Conservation (phyloP, 441 rosid species). For the Arabidopsis hybrid region DNA sequence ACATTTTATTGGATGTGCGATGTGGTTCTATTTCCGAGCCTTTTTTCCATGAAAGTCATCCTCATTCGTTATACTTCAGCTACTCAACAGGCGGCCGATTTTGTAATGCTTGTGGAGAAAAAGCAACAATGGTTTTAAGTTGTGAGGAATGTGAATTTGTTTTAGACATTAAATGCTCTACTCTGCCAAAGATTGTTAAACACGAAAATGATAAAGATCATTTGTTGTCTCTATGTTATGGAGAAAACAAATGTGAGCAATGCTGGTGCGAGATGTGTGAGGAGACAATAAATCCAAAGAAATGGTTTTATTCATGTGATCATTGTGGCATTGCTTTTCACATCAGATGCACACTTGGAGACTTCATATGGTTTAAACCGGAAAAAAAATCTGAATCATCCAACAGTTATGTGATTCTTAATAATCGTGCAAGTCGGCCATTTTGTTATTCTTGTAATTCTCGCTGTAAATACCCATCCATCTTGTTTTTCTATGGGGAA, state of each 20-base stretch:
- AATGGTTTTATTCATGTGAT: constrained; percentile 35
- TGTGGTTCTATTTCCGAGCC: no score
- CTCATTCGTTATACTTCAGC: constrained; percentile 11
- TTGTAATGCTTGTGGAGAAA: constrained; percentile 29
- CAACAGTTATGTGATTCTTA: not conserved
- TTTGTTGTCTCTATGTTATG: constrained; percentile 11
- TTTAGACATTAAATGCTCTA: constrained; percentile 29
- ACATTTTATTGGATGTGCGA: no score
- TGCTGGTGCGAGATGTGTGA: constrained; percentile 38
- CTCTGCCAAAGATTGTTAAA: constrained; percentile 19
- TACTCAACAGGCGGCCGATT: not conserved
- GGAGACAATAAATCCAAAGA: constrained; percentile 3
- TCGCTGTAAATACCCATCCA: not conserved
- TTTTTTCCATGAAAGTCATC: constrained; percentile 15
- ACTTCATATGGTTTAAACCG: not conserved
- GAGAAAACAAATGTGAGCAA: not conserved
- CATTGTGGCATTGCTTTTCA: constrained; percentile 28
- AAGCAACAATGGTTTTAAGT: not conserved
- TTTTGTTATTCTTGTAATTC: not conserved
- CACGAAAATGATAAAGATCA: constrained; percentile 35
- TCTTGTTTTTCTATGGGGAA: not conserved
- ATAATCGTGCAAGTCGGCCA: not conserved
- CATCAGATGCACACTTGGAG: constrained; percentile 14
- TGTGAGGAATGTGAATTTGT: constrained; percentile 18
- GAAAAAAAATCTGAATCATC: no score